Evolutionary conservation across 345 rosid species (phyloP).

Genomic region (Gossypium mustelinum): DNA sequence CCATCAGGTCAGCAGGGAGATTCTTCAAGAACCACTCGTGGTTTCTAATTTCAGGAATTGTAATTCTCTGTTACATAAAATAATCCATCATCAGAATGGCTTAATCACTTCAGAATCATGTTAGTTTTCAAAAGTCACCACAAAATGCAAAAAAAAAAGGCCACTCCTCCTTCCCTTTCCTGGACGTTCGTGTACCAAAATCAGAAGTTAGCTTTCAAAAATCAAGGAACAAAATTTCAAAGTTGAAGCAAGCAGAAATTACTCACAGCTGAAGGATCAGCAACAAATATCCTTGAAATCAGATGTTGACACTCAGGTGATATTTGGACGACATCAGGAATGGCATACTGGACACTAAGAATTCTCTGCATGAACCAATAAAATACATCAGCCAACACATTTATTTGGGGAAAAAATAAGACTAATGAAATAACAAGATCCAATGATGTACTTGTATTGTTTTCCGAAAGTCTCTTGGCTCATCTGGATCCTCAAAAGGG

Average conservation of each 20-base stretch:
- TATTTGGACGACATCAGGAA: constrained; percentile 66
- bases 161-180: not conserved
- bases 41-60: constrained; percentile 69
- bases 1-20: constrained; percentile 74
- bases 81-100: not conserved
- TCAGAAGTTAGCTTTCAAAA: not conserved
- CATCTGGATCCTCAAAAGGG: constrained; percentile 95
- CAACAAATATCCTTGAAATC: constrained; percentile 81
- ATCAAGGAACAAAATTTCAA: not conserved
- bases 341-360: constrained; percentile 77
- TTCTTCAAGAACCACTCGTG: constrained; percentile 92
- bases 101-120: not conserved
- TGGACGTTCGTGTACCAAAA: not conserved
- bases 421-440: not conserved
- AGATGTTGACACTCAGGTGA: constrained; percentile 79
- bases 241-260: not conserved
- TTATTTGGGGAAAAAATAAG: not conserved
- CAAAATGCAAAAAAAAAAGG: not conserved
- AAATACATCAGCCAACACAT: not conserved
- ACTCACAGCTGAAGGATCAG: constrained; percentile 70
- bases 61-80: constrained; percentile 64
- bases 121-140: not conserved
- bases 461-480: constrained; percentile 81
- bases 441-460: constrained; percentile 61
- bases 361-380: constrained; percentile 53